Conservation (phyloP, 2,329 filamentous ascomycete genomes). For the Claviceps cyperi region DNA sequence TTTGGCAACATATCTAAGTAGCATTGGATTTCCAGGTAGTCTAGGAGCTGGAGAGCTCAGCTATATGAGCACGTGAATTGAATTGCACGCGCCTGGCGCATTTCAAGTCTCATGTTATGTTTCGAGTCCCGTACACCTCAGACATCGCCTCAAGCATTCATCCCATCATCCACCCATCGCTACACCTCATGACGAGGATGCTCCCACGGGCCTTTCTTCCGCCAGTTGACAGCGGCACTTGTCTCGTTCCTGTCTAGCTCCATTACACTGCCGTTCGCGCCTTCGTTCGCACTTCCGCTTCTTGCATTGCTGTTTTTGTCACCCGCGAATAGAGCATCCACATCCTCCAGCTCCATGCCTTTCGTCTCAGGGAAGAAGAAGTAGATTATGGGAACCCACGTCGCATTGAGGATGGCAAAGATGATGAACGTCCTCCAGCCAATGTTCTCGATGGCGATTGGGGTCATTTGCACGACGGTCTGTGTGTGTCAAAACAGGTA, state of each 20-base stretch:
- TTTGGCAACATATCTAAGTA: no score
- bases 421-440: constrained; percentile 16
- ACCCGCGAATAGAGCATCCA: constrained; percentile 18
- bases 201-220: neutral
- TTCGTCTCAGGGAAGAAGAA: constrained; percentile 18
- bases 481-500: neutral
- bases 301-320: neutral
- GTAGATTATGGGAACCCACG: constrained; percentile 16
- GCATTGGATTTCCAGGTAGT: no score
- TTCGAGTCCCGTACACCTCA: no score
- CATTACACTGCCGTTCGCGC: neutral
- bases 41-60: no score
- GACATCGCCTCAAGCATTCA: no score
- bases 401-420: constrained; percentile 15
- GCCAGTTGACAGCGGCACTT: neutral
- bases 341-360: constrained; percentile 26
- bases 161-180: no score
- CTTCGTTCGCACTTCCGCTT: neutral
- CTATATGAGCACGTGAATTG: no score
- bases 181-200: no score
- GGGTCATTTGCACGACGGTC: constrained; percentile 8
- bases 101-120: no score
- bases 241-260: neutral
- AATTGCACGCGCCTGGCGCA: no score
- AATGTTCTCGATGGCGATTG: constrained; percentile 11